Base-by-base conservation (phyloP, 1,284 basidiomycete genomes). In the Inonotus hispidus region DNA sequence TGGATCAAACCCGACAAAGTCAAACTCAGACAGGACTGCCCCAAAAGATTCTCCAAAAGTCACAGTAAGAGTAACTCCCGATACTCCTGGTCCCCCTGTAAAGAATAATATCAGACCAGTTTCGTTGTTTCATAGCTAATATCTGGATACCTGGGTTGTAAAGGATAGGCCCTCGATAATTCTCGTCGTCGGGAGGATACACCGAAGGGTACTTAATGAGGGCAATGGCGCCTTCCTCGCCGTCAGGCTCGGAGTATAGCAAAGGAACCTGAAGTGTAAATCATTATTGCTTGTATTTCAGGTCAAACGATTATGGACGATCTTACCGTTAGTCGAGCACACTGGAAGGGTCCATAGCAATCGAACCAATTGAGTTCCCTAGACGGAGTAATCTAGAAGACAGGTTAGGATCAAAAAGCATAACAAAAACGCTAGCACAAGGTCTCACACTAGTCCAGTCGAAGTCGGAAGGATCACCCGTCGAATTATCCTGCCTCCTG, bases 1-100 rank as follows among this genome's bases (percentile, higher is more conserved):
- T 35, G 73, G 73, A 65, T 74, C 73, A 57, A 74, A 74, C 1
- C 72, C 69, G 32, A 75, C 62, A 13, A 74, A 61, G 56, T 74
- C 73, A 54, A 65, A 74, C 25, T 69, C 67, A 2, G 72, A 72
- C 2, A 73, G 19, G 13, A 68, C 16, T 14, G 46, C 21, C 32
- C 60, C 37, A 16, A 67, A 64, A 2, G 21, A 3, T 3, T 61
- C 37, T 7, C 54, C 66, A 6, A 52, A 27, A 3, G 3, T 10
- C 11, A 59, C 29, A 23, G 65, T 25, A 0, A 66, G 23, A 6
- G 64, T 58, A 11, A 73, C 69, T 19, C 73, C 72, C 29, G 71
- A 69, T 21, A 67, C 70, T 27, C 73, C 72, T 1, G 73, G 73
- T 2, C 72, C 70, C 38, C 70, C 69, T 67, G 43, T 41, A 59